Base-by-base conservation (phyloP, 2,329 filamentous ascomycete species). In the Paraphaeosphaeria minitans region DNA sequence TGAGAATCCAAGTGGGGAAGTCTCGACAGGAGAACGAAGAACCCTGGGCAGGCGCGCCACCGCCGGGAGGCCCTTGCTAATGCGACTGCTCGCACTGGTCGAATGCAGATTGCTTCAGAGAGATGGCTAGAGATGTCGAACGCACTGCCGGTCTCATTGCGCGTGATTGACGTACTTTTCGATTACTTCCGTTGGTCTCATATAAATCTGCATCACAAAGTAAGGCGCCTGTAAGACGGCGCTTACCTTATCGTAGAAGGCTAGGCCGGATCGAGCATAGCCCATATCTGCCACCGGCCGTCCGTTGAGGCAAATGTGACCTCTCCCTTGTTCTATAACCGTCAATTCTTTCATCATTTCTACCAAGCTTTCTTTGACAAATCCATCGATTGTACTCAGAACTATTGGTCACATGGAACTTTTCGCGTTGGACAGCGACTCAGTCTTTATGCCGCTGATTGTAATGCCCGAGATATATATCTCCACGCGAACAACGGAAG, bases 1-100 rank as follows among this genome's bases (percentile, higher is more conserved):
- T 53, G 50, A 24, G 50, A 43, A 43, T 41, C 33, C 24, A 53
- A 53, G 50, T 42, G 50, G 37, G 50, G 50, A 53, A 19, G 49
- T 35, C 24, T 31, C 50, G 42, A 53, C 35, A 27, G 13, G 48
- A 51, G 48, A 42, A 33, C n/a, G 19, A 43, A 43, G 41, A 43
- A 43, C 41, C 41, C 41, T 43, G 41, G 24, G 50, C 24, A 53
- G 50, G 19, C 19, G 48, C 48, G 48, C 29, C 48, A 21, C 33
- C 9, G 12, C 22, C 19, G 21, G 21, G 33, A 27, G 33, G 35
- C 33, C 19, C 33, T 39, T 51, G 33, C 33, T 41, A 21, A 27
- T 37, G 33, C 21, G 33, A 4, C n/a, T 19, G 27, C 27, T 22
- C 19, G 24, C 16, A 22, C 21, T 39, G 48, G n/a, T 27, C 13